phyloP scores from a whole-genome alignment of 139 green algal genomes.

The Zygnema cylindricum region DNA sequence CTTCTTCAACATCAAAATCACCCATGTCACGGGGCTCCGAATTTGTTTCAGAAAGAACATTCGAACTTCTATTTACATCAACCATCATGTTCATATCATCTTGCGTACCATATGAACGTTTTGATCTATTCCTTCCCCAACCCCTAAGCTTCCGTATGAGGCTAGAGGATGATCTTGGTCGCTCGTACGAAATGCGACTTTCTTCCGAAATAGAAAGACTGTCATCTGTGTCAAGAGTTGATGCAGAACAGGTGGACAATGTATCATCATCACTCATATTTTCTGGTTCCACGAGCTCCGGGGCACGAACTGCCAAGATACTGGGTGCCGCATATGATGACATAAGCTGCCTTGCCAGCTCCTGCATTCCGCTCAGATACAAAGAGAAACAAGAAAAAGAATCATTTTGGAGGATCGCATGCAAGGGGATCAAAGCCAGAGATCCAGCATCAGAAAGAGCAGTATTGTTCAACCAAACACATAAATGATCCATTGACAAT shows the following conservation, averaged over 20 bases:
- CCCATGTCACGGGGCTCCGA: neutral
- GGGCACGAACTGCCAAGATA: neutral
- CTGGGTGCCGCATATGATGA: slow-evolving; percentile 16
- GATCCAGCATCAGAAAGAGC: too few relatives aligned
- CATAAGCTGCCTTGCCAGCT: slow-evolving; percentile 51
- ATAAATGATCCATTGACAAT: too few relatives aligned
- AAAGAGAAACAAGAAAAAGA: too few relatives aligned
- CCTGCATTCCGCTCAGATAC: slow-evolving; percentile 27
- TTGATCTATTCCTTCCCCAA: neutral
- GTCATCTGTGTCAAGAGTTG: neutral
- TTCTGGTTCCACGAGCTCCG: neutral
- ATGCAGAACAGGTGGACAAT: neutral
- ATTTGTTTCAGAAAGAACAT: neutral
- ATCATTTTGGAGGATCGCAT: too few relatives aligned
- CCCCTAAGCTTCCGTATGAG: neutral
- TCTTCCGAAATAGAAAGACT: neutral
- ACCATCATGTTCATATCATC: neutral
- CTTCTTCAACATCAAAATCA: neutral
- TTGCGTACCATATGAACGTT: neutral
- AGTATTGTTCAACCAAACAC: too few relatives aligned
- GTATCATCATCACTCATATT: neutral
- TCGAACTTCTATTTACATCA: neutral
- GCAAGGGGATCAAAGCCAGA: too few relatives aligned
- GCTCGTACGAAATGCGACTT: neutral
- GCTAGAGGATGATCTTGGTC: neutral